Evolutionary conservation across 768 basidiomycete species (phyloP).

Genomic region (Lactifluus subvellereus): DNA sequence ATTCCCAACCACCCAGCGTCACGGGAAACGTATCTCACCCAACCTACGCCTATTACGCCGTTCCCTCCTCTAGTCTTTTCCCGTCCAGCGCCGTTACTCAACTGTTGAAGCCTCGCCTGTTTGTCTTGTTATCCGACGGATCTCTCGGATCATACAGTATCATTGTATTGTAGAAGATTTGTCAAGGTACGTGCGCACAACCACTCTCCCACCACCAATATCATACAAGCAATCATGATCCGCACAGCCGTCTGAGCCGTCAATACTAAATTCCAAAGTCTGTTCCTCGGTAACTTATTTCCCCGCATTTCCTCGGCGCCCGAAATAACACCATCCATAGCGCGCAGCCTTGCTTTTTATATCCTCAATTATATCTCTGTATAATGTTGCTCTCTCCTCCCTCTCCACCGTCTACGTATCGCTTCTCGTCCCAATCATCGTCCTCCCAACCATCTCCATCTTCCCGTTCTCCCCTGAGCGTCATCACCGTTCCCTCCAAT

Average conservation of each 20-base stretch:
- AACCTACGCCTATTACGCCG: too few relatives aligned
- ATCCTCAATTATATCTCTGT: conserved; percentile 1
- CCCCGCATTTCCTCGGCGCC: neutral
- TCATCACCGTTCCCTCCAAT: neutral
- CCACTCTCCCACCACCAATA: neutral
- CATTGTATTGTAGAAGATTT: conserved; percentile 10
- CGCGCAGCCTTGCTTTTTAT: neutral
- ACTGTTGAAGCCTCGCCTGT: neutral
- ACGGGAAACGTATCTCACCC: neutral
- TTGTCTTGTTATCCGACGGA: conserved; percentile 1
- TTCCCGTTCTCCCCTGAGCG: conserved; percentile 7
- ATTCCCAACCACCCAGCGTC: neutral
- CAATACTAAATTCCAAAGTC: neutral
- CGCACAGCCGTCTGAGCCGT: neutral
- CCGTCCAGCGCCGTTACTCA: neutral
- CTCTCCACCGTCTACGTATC: conserved; percentile 12
- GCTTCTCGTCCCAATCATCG: conserved; percentile 10
- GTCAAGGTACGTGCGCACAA: neutral
- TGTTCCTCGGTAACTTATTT: neutral
- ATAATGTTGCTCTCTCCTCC: conserved; percentile 24
- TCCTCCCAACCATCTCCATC: conserved; percentile 4
- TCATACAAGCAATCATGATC: neutral
- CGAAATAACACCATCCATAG: neutral
- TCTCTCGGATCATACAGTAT: conserved; percentile 3
- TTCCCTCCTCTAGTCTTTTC: neutral